These are phyloP conservation scores for Penicillium sp. DNA, from an alignment of 2,329 filamentous ascomycete species.

Conservation along the genomic window DNA sequence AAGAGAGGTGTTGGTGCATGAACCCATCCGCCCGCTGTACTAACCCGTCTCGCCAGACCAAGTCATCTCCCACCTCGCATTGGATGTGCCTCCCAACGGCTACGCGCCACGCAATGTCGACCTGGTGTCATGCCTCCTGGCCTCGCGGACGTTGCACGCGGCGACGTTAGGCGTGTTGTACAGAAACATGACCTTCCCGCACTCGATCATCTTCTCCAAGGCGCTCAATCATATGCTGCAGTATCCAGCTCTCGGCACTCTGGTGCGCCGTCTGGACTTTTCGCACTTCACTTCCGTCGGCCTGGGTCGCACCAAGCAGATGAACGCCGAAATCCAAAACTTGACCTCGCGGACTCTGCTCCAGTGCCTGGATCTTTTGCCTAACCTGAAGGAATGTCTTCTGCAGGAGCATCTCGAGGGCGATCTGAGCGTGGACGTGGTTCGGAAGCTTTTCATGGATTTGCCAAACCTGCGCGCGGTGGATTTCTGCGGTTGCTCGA, in stretches of 20 bases:
- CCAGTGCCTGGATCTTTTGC: slow-evolving; percentile 67
- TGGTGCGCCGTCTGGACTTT: slow-evolving; percentile 77
- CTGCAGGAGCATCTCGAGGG: slow-evolving; percentile 78
- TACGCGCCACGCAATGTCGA: slow-evolving; percentile 74
- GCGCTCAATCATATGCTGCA: slow-evolving; percentile 67
- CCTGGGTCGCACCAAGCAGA: slow-evolving; percentile 69
- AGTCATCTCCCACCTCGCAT: slow-evolving; percentile 70
- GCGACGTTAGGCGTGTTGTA: slow-evolving; percentile 74
- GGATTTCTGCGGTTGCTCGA: slow-evolving; percentile 76
- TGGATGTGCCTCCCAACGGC: slow-evolving; percentile 72
- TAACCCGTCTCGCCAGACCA: slow-evolving; percentile 50
- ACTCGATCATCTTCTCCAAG: slow-evolving; percentile 79
- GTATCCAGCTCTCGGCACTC: slow-evolving; percentile 67
- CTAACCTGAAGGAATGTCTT: slow-evolving; percentile 72
- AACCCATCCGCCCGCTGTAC: slow-evolving; percentile 6
- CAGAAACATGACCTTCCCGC: slow-evolving; percentile 74
- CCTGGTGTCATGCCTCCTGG: slow-evolving; percentile 69
- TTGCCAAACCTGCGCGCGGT: slow-evolving; percentile 64
- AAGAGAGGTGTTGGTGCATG: slow-evolving; percentile 33
- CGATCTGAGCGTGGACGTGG: slow-evolving; percentile 65
- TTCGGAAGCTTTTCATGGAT: slow-evolving; percentile 67
- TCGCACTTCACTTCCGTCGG: slow-evolving; percentile 81
- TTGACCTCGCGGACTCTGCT: slow-evolving; percentile 70
- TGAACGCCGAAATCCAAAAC: slow-evolving; percentile 72
- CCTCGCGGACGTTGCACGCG: slow-evolving; percentile 70